Evolutionary conservation across 1,139 yeast genomes (phyloP), one percentile per base, ranked within the genome.

Genomic region (Taiozyma sp.): DNA sequence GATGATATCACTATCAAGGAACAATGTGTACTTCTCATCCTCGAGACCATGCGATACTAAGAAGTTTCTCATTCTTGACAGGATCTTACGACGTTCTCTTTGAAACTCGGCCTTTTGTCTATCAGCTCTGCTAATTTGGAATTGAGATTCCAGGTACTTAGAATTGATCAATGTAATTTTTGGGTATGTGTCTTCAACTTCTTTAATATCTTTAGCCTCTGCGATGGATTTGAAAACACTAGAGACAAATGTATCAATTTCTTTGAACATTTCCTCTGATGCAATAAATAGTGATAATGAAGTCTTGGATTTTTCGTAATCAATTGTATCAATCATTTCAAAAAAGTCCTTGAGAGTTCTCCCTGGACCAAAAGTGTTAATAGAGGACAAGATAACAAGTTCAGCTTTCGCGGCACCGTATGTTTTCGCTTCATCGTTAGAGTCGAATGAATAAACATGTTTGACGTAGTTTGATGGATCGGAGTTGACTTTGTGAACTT

Each of bases 1-100:
- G 30, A 66, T 58, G 42, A 78, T 67, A 54, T 78, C 81, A 8
- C 78, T 65, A 57, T 79, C 82, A 22, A 79, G 52, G 51, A 73
- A 77, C n/a, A 79, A 52, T 1, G 78, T 66, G 54, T 70, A 72
- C 43, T 65, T 64, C 54, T 76, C 78, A 38, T 60, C 49, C 9
- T 47, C 57, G 4, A 65, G 24, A 8, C 66, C 61, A 43, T 55
- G 54, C 5, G 56, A 53, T 8, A 67, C 49, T 9, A 69, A 51
- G 53, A 67, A 69, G 56, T 70, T 70, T 32, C 72, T 57, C 46
- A 68, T 50, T 41, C 62, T 57, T 16, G 73, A 67, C 13, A 69
- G 58, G 6, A 59, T 50, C 30, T 63, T 60, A 41, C 72, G 55
- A 46, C 72, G 55, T 23, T 59, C 44, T 19, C 61, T 55, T 49